Conservation (phyloP, 805 yeast genomes). For the Starmerella apis region DNA sequence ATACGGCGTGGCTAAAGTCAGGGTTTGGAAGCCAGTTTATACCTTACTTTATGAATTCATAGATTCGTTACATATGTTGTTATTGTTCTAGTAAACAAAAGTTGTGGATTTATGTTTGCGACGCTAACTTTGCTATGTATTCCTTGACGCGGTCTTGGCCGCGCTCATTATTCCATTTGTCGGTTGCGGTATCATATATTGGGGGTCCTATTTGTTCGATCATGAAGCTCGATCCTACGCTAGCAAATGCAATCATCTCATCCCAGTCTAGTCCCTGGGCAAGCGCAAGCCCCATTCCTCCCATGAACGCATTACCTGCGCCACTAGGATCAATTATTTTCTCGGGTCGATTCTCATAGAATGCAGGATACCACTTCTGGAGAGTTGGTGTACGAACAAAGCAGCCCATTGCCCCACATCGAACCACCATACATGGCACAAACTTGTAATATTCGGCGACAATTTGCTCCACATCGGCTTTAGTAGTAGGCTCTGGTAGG, state of each 20-base stretch:
- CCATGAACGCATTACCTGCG: slow-evolving; percentile 84
- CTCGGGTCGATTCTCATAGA: slow-evolving; percentile 40
- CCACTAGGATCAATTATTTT: slow-evolving; percentile 84
- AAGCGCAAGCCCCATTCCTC: slow-evolving; percentile 59
- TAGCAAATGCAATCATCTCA: slow-evolving; percentile 52
- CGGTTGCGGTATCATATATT: slow-evolving; percentile 25
- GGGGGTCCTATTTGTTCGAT: slow-evolving; percentile 78
- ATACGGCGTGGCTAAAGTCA: neutral
- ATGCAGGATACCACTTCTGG: slow-evolving; percentile 56
- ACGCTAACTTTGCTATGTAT: slow-evolving; percentile 29
- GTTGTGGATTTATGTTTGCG: neutral
- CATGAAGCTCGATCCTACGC: slow-evolving; percentile 68
- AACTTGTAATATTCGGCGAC: slow-evolving; percentile 38
- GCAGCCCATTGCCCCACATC: slow-evolving; percentile 74
- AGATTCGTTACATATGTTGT: neutral
- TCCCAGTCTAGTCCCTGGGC: slow-evolving; percentile 34
- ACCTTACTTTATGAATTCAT: no score
- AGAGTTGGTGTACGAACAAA: slow-evolving; percentile 25
- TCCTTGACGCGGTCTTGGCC: slow-evolving; percentile 38
- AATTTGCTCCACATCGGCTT: slow-evolving; percentile 36
- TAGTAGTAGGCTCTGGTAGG: slow-evolving; percentile 35
- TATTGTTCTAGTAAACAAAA: no score
- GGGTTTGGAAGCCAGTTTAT: slow-evolving; percentile 3
- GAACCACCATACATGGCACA: slow-evolving; percentile 41
- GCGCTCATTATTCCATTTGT: slow-evolving; percentile 51